Evolutionary conservation across 169 alveolate species (phyloP), one percentile per base, ranked within the genome.

Genomic region (Pseudocohnilembus persalinus): DNA sequence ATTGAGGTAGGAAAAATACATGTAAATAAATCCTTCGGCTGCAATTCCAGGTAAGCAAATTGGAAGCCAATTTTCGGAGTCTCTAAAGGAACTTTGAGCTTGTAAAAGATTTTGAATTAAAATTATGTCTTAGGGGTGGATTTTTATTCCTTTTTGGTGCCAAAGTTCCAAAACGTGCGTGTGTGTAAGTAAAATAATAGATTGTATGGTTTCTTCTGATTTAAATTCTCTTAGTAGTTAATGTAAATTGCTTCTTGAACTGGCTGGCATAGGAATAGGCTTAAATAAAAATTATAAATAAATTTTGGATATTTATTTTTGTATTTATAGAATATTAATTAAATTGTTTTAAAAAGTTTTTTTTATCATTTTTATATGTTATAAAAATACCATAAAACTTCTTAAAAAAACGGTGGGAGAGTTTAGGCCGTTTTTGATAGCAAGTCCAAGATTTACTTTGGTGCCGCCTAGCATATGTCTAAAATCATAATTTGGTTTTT

Each of bases 51-150:
- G 94, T 78, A 90, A 82, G 74, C 94, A 90, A 30, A 88, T 76
- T 0, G 94, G 94, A 0, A 83, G 88, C 94, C 94, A 90, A 73
- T 88, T 87, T 85, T 90, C 94, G 20, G 86, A 83, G 65, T 84
- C 76, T 49, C 88, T 90, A 34, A 90, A 90, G 73, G 87, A 78
- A 29, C 82, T 85, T 75, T 85, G 81, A 33, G 87, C 77, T 33
- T 85, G 77, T n/a, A 90, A 83, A 74, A 88, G 84, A 33, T 85
- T 81, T 82, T 90, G 77, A 29, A 90, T 77, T 6, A 90, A 76
- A 34, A 88, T 35, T 28, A 90, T 88, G 78, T 90, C 94, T 0
- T 63, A 31, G 4, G 81, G 79, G 32, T 83, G 34, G 72, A 83
- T 77, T 26, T 82, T 83, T 64, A 81, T 29, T 31, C 78, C 83